phyloP scores from a whole-genome alignment of 1,284 basidiomycete genomes.

The Polyporus tsugae region DNA sequence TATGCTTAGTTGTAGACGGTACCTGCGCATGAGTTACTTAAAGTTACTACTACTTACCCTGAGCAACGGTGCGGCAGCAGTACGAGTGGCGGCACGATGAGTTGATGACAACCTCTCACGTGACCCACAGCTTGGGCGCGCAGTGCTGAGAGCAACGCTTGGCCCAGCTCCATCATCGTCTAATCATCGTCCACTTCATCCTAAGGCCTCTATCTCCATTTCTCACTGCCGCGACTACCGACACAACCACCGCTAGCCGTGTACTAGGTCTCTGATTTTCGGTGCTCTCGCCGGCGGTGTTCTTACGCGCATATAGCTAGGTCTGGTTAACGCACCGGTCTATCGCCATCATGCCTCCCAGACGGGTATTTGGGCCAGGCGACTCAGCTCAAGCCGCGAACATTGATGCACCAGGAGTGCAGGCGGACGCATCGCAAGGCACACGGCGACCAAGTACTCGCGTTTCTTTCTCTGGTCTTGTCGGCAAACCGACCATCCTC shows the following conservation, averaged over 20 bases:
- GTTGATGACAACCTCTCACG: not conserved
- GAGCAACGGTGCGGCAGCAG: too few species aligned
- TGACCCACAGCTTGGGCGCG: not conserved
- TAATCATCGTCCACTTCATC: not conserved
- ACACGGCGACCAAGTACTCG: constrained; percentile 31
- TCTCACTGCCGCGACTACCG: not conserved
- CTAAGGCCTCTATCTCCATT: not conserved
- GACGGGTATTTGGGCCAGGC: constrained; percentile 34
- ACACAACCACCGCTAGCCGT: not conserved
- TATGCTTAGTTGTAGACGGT: too few species aligned
- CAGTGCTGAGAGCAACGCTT: not conserved
- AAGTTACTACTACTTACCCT: too few species aligned
- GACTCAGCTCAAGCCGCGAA: constrained; percentile 28
- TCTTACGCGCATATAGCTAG: not conserved
- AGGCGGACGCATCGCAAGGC: not conserved
- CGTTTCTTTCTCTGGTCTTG: constrained; percentile 38
- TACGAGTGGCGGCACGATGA: too few species aligned
- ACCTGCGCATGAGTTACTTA: too few species aligned
- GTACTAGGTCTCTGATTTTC: not conserved
- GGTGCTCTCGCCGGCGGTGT: not conserved
- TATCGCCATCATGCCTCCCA: constrained; percentile 25
- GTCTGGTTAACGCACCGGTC: not conserved
- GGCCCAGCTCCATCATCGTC: not conserved
- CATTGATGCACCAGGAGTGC: constrained; percentile 14
- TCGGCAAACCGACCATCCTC: constrained; percentile 38